Evolutionary conservation across 2,329 filamentous ascomycete species (phyloP).

Genomic region (Teratosphaeria gauchensis): DNA sequence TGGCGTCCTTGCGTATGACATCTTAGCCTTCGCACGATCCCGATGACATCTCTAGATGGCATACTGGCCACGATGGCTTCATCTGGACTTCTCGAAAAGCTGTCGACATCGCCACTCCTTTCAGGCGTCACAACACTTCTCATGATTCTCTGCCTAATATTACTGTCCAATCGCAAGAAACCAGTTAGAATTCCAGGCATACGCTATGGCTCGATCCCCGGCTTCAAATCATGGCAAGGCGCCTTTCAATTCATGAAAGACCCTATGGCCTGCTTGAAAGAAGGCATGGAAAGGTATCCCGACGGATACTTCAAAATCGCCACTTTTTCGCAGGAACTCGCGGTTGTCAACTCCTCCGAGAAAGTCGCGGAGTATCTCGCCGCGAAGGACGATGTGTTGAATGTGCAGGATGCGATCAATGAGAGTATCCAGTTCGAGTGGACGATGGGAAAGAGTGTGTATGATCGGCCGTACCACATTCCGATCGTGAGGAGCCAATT

Average conservation of each 20-base stretch:
- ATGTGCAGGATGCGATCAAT: conserved; percentile 3
- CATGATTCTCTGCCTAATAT: background rate
- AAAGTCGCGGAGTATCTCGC: conserved; percentile 2
- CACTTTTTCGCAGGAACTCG: background rate
- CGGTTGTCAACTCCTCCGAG: background rate
- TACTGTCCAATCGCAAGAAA: background rate
- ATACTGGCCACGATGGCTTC: background rate
- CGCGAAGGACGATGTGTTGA: background rate
- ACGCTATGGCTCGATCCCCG: background rate
- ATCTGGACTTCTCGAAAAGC: background rate
- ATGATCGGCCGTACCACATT: conserved; percentile 2
- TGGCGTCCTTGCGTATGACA: too few species aligned
- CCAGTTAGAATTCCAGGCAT: background rate
- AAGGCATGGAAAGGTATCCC: conserved; percentile 1
- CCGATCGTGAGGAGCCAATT: conserved; percentile 1
- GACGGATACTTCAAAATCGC: conserved; percentile 1
- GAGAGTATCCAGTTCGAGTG: conserved; percentile 2
- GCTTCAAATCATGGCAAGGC: background rate
- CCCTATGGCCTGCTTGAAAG: background rate
- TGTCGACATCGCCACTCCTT: background rate
- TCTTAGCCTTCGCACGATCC: too few species aligned
- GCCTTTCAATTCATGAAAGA: background rate
- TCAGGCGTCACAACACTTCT: background rate
- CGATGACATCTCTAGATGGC: too few species aligned
- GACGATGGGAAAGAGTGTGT: conserved; percentile 1